Base-by-base conservation (phyloP, 257 asterid genomes). In the Handroanthus guayacan region DNA sequence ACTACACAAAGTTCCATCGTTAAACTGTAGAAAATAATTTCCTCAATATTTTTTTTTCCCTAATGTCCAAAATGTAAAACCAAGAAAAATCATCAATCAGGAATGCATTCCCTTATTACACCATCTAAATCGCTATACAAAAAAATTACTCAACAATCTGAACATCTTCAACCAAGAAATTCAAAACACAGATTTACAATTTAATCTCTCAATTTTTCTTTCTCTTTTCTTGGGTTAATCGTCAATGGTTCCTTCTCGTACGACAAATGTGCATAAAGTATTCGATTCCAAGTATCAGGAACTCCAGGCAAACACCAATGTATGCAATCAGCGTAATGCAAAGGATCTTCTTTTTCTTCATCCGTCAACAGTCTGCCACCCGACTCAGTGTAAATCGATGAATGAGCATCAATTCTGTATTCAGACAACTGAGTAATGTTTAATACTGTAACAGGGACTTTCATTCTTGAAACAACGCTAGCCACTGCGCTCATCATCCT, bases 291-390 rank as follows among this genome's bases (percentile, higher is more conserved):
- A 0, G 97, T 90, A 56, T 95, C 99, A 14, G 99, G 99, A 65
- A 95, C 91, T 54, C 99, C 99, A 0, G 98, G 99, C 78, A 95
- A 74, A 75, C 99, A 95, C 98, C 97, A 95, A 69, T 95, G 99
- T 81, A 95, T 95, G 78, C 99, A 95, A 81, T 95, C 99, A 5
- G 99, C 98, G 57, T 73, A 70, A 52, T 80, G 88, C 60, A 86
- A 56, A 7, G 99, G 99, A 81, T 92, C 97, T 4, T 84, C 84
- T 87, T 85, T 91, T 75, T 95, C 92, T 20, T 91, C 90, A 5
- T 89, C 91, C 0, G 84, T 89, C 82, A 95, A 55, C 81, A 93
- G 50, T 62, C 84, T 81, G 4, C 99, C 99, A 39, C 87, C 89
- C 55, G 74, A 9, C 66, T 92, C 97, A 0, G 97, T 91, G 72